These are phyloP conservation scores for Spiromastix sp. DNA, from an alignment of 2,329 filamentous ascomycete species.

Conservation along the genomic window DNA sequence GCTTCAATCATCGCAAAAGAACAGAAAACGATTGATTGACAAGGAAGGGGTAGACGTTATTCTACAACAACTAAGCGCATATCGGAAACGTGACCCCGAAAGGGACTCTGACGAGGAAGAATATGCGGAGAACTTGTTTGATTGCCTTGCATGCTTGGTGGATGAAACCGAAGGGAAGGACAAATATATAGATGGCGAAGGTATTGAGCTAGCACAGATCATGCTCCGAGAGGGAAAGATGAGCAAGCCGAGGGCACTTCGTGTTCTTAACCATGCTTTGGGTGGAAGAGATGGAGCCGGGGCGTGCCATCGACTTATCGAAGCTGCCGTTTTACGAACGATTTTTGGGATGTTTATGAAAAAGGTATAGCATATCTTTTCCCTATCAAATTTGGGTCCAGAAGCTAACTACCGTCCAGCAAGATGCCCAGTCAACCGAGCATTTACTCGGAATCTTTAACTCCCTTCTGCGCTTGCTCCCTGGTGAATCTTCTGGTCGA, in stretches of 20 bases:
- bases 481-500: constrained; percentile 63
- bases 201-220: constrained; percentile 80
- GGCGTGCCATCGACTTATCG: constrained; percentile 67
- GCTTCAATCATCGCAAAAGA: constrained; percentile 61
- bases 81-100: constrained; percentile 74
- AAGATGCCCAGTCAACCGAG: constrained; percentile 57
- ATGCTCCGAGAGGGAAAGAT: constrained; percentile 85
- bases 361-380: constrained; percentile 34
- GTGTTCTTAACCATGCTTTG: constrained; percentile 74
- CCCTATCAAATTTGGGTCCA: not conserved
- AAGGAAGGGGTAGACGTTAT: constrained; percentile 67
- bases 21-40: constrained; percentile 51
- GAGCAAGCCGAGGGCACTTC: constrained; percentile 65
- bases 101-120: constrained; percentile 87
- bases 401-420: constrained; percentile 26
- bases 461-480: constrained; percentile 68
- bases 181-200: constrained; percentile 81
- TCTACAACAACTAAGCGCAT: constrained; percentile 73
- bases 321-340: constrained; percentile 73
- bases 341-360: constrained; percentile 85
- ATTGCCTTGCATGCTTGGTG: constrained; percentile 68
- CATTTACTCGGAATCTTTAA: constrained; percentile 80
- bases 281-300: constrained; percentile 46
- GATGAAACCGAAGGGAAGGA: constrained; percentile 65
- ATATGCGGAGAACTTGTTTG: constrained; percentile 89